phyloP scores from a whole-genome alignment of 306 rosid species.

The Urtica urens region DNA sequence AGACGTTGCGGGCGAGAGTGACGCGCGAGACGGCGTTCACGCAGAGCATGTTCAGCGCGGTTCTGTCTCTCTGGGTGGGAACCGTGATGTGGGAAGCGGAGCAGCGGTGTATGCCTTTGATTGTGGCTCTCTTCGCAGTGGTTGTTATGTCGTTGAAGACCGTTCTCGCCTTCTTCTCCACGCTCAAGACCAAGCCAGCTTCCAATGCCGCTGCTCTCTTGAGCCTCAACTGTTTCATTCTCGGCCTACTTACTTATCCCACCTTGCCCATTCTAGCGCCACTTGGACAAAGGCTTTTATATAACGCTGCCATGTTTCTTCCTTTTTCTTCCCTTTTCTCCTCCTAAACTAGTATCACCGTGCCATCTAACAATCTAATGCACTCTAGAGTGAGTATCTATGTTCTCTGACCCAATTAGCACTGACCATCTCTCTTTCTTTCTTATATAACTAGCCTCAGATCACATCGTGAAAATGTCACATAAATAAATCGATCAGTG shows the following conservation, averaged over 20 bases:
- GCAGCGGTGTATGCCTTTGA: constrained; percentile 71
- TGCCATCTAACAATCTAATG: background rate
- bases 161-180: constrained; percentile 53
- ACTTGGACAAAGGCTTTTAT: too few species aligned
- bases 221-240: constrained; percentile 78
- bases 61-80: constrained; percentile 61
- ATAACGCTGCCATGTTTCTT: too few species aligned
- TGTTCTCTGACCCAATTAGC: too few species aligned
- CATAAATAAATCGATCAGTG: too few species aligned
- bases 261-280: too few species aligned
- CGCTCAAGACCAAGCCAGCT: constrained; percentile 58
- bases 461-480: too few species aligned
- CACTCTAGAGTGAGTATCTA: too few species aligned
- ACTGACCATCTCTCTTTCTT: too few species aligned
- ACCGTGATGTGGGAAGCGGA: constrained; percentile 58
- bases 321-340: too few species aligned
- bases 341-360: too few species aligned
- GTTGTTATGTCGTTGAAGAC: constrained; percentile 77
- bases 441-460: too few species aligned
- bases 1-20: constrained; percentile 14
- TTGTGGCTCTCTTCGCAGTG: constrained; percentile 58
- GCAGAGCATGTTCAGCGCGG: constrained; percentile 57
- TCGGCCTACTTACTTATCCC: constrained; percentile 38
- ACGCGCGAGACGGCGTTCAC: constrained; percentile 41
- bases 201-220: constrained; percentile 64